Evolutionary conservation across 257 asterid genomes (phyloP).

Genomic region (Petrea volubilis): DNA sequence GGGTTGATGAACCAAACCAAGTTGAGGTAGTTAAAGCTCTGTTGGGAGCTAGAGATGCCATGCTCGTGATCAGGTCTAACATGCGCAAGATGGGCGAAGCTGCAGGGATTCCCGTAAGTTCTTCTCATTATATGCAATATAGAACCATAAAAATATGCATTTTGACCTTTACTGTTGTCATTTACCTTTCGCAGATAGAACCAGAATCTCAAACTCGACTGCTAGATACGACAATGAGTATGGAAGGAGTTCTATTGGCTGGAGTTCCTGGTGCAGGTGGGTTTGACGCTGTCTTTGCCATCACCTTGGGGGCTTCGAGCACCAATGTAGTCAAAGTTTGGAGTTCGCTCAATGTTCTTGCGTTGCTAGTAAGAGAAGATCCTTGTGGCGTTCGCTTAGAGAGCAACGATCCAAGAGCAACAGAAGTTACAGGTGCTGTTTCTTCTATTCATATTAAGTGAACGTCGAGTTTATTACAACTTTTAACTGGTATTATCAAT

Average conservation of each 20-base stretch:
- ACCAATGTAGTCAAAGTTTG: slow-evolving; percentile 57
- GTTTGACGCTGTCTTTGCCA: slow-evolving; percentile 88
- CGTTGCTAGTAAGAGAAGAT: slow-evolving; percentile 86
- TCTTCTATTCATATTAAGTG: slow-evolving; percentile 60
- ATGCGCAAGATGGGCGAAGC: slow-evolving; percentile 96
- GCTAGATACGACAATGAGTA: slow-evolving; percentile 72
- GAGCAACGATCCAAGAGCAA: slow-evolving; percentile 69
- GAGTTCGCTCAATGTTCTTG: slow-evolving; percentile 79
- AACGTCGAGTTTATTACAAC: too few species aligned
- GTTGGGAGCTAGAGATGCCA: slow-evolving; percentile 85
- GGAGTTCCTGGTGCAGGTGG: slow-evolving; percentile 99
- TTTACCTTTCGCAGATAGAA: slow-evolving; percentile 82
- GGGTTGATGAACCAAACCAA: slow-evolving; percentile 49
- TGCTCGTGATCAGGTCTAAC: slow-evolving; percentile 81
- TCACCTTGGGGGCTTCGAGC: slow-evolving; percentile 68
- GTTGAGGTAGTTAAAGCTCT: slow-evolving; percentile 64
- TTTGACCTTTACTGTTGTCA: slow-evolving; percentile 5
- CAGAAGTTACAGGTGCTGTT: slow-evolving; percentile 49
- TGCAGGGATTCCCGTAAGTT: slow-evolving; percentile 87
- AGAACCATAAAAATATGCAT: too few species aligned
- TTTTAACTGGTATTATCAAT: too few species aligned
- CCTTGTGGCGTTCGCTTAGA: slow-evolving; percentile 81
- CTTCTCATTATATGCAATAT: slow-evolving; percentile 6
- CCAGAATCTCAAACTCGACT: slow-evolving; percentile 87
- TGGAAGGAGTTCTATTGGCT: slow-evolving; percentile 80